These are phyloP conservation scores for Paecilomyces variotii DNA, from an alignment of 2,329 filamentous ascomycete species.

Conservation along the genomic window DNA sequence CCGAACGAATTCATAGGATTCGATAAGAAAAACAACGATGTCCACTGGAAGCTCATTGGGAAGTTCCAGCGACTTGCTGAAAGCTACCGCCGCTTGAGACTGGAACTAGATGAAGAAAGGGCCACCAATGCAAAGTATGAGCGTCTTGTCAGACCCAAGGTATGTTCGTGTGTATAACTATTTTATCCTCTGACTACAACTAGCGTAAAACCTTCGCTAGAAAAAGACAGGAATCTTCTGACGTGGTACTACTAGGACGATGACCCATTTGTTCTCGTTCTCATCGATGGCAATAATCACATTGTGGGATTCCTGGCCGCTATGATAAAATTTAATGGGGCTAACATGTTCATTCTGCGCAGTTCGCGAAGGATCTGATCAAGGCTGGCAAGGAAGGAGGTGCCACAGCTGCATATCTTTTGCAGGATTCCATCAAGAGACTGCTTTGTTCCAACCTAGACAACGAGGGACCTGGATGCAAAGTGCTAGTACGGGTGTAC, in stretches of 20 bases:
- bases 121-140: slow-evolving; percentile 50
- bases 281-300: slow-evolving; percentile 57
- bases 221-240: slow-evolving; percentile 8
- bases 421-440: slow-evolving; percentile 45
- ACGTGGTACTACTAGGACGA: slow-evolving; percentile 30
- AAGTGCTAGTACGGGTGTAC: slow-evolving; percentile 49
- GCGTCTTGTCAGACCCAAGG: slow-evolving; percentile 40
- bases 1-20: background rate
- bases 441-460: slow-evolving; percentile 36
- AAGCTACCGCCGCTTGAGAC: slow-evolving; percentile 48
- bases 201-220: background rate
- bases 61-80: slow-evolving; percentile 42
- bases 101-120: slow-evolving; percentile 50
- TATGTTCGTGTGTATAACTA: slow-evolving; percentile 7
- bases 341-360: slow-evolving; percentile 56
- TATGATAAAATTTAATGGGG: slow-evolving; percentile 1
- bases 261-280: slow-evolving; percentile 52
- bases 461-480: slow-evolving; percentile 43
- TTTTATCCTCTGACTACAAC: background rate
- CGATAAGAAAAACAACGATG: background rate
- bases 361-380: slow-evolving; percentile 51
- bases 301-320: slow-evolving; percentile 14
- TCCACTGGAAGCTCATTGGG: slow-evolving; percentile 3
- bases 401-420: slow-evolving; percentile 45
- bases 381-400: slow-evolving; percentile 47